These are phyloP conservation scores for Cladosporium sp. DNA, from an alignment of 2,329 filamentous ascomycete species.

Conservation along the genomic window DNA sequence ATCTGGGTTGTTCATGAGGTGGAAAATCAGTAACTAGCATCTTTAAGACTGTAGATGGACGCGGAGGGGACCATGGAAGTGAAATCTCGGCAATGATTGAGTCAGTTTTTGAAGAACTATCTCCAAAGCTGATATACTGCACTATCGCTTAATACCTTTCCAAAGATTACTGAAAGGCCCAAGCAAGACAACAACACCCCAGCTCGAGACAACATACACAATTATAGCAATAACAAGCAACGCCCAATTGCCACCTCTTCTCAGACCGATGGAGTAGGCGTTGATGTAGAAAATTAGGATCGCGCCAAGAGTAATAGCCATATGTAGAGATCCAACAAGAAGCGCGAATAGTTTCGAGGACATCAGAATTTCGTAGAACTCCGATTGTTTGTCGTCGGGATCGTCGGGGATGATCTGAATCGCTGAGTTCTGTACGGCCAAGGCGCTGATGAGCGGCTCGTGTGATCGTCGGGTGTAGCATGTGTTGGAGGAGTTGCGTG, in stretches of 20 bases:
- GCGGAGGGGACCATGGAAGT: too few species aligned
- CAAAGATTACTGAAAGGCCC: slow-evolving; percentile 3
- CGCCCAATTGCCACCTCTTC: not conserved
- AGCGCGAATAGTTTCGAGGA: not conserved
- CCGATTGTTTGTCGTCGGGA: not conserved
- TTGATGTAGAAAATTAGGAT: slow-evolving; percentile 1
- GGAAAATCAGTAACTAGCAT: too few species aligned
- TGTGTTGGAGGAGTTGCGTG: not conserved
- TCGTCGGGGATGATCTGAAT: not conserved
- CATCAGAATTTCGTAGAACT: not conserved
- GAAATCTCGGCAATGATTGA: too few species aligned
- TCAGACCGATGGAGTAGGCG: not conserved
- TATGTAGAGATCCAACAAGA: not conserved
- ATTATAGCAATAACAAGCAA: not conserved
- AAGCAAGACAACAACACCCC: not conserved
- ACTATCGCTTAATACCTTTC: not conserved
- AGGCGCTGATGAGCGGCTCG: not conserved
- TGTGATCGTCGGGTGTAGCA: not conserved
- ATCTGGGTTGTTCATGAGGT: too few species aligned
- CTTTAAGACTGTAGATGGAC: too few species aligned
- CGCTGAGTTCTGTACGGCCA: not conserved
- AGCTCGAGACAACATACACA: not conserved
- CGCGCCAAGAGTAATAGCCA: not conserved
- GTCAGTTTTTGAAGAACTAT: too few species aligned
- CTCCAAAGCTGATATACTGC: too few species aligned